Base-by-base conservation (phyloP, 2,329 filamentous ascomycete genomes). In the Fusarium veterinarium region DNA sequence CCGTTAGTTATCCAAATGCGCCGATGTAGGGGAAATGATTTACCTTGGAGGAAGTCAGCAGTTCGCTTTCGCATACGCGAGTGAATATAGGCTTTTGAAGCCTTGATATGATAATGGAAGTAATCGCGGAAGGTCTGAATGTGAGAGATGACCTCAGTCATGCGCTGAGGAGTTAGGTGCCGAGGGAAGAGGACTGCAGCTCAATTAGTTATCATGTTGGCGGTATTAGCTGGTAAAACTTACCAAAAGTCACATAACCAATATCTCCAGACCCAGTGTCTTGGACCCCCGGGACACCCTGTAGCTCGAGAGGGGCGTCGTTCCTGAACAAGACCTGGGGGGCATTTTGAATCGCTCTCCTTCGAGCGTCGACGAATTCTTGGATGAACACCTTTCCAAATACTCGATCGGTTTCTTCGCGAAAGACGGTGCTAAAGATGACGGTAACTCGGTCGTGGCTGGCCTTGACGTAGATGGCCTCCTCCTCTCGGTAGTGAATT, bases 81-180 rank as follows among this genome's bases (percentile, higher is more conserved):
- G 88, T 99, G 96, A 75, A 99, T 99, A 80, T 98, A 99, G 59
- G 97, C 96, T 88, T 99, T 99, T 71, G 95, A 98, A 35, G 96
- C 97, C 86, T 99, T 99, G 85, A 99, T 99, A 84, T 99, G 96
- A 83, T 99, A 99, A 84, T 99, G 96, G 88, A 99, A 99, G 84
- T 99, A 99, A 81, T 99, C 96, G 75, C 96, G 93, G 93, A 99
- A 99, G 19, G 96, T 99, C 85, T 99, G 97, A 78, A 99, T 98
- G 82, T 99, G 97, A 56, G 95, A 98, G 77, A 99, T 99, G 81
- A 97, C 95, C 75, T 98, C 95, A 68, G 93, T 92, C 85, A 97
- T 94, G 80, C 95, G 91, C 83, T 98, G 94, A 19, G 91, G 91
- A 19, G 95, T 95, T 74, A 99, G 87, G 83, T 99, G 97, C 73